phyloP scores from a whole-genome alignment of 1,139 yeast genomes.

The Eremothecium gossypii region DNA sequence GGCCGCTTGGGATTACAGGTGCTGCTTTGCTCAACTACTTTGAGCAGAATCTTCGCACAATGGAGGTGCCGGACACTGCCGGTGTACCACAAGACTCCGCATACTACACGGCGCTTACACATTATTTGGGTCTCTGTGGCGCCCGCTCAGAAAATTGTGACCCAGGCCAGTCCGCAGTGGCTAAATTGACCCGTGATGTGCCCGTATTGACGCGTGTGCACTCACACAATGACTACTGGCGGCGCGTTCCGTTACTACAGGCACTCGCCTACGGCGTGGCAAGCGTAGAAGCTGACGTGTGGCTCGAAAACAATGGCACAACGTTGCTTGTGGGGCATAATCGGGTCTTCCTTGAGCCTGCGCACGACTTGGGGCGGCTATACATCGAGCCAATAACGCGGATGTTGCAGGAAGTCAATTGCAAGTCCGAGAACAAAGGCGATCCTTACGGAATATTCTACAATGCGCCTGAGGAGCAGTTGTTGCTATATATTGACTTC shows the following conservation, averaged over 20 bases:
- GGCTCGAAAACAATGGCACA: constrained; percentile 39
- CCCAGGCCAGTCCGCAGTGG: constrained; percentile 11
- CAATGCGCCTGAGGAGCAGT: constrained; percentile 34
- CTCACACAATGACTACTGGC: constrained; percentile 74
- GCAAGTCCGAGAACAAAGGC: constrained; percentile 1
- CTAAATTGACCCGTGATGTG: constrained; percentile 40
- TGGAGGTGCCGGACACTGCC: not conserved
- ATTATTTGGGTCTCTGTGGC: no score
- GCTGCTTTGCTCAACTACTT: constrained; percentile 2
- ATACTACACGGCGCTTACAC: no score
- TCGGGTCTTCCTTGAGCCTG: constrained; percentile 36
- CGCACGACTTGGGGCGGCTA: constrained; percentile 35
- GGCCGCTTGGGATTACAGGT: constrained; percentile 3
- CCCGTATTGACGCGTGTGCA: constrained; percentile 43
- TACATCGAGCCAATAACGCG: constrained; percentile 47
- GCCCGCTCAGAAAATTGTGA: not conserved
- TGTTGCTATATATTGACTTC: constrained; percentile 40
- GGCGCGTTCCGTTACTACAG: constrained; percentile 50
- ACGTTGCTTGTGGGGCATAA: constrained; percentile 64
- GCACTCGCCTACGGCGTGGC: constrained; percentile 51
- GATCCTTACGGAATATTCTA: constrained; percentile 35
- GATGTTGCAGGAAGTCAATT: constrained; percentile 38
- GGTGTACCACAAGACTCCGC: no score
- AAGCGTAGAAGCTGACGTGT: constrained; percentile 66
- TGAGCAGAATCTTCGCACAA: constrained; percentile 1